phyloP scores from a whole-genome alignment of 2,329 filamentous ascomycete species.

The Hypoxylon sp. region DNA sequence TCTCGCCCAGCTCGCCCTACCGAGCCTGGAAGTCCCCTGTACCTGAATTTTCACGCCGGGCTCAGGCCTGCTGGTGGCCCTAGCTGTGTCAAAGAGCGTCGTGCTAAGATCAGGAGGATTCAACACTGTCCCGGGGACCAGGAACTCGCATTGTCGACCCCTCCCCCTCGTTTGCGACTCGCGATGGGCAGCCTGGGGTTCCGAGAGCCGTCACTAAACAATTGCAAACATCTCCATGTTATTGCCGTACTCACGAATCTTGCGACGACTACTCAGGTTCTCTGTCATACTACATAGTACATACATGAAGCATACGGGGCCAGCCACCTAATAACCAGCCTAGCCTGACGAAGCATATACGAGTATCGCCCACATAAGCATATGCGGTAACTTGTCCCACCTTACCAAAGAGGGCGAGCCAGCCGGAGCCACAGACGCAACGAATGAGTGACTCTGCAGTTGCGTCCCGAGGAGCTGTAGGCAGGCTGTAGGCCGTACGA shows the following conservation, averaged over 20 bases:
- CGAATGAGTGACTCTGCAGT: not conserved
- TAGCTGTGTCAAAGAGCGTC: slow-evolving; percentile 10
- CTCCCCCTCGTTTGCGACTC: slow-evolving; percentile 18
- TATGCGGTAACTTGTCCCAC: slow-evolving; percentile 28
- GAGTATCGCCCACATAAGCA: slow-evolving; percentile 18
- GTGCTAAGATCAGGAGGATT: slow-evolving; percentile 18
- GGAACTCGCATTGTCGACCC: slow-evolving; percentile 3
- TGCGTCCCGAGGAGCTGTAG: slow-evolving; percentile 1
- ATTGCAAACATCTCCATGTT: slow-evolving; percentile 7
- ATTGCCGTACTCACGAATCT: not conserved
- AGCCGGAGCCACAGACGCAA: slow-evolving; percentile 15
- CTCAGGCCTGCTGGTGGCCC: slow-evolving; percentile 15
- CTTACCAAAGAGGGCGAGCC: slow-evolving; percentile 25
- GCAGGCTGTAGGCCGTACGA: slow-evolving; percentile 9
- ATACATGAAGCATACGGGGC: not conserved
- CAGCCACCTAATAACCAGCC: slow-evolving; percentile 5
- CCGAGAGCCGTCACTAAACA: not conserved
- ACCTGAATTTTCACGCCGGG: not conserved
- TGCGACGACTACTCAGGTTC: not conserved
- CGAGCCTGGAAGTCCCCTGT: no score
- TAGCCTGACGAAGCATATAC: no score
- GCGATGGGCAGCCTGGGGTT: not conserved
- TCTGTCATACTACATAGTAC: not conserved
- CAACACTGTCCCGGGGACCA: slow-evolving; percentile 1
- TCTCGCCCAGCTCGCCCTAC: no score